A percentile compares a stretch with the other conserved stretches of the same genome.
phyloP scores from a whole-genome alignment of 495 filamentous ascomycete species.

The Lentithecium fluviatile region DNA sequence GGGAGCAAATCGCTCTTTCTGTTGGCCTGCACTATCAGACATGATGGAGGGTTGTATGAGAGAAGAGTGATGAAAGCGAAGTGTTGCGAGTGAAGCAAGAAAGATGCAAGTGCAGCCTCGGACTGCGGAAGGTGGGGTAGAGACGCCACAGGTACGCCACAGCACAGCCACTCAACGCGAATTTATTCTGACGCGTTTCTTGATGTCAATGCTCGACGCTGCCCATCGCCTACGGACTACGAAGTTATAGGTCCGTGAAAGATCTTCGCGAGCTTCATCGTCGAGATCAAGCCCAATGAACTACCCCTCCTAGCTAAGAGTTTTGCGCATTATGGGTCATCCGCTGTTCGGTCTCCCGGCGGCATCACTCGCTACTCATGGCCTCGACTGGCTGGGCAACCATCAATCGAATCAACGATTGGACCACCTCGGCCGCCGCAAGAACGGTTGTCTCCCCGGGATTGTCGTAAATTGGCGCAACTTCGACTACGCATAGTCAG shows the following conservation, averaged over 20 bases:
- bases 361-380: not conserved
- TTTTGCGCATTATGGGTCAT: no score
- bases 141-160: not conserved
- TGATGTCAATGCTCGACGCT: no score
- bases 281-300: no score
- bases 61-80: slow-evolving; percentile 1
- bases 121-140: not conserved
- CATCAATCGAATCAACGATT: slow-evolving; percentile 46
- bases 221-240: no score
- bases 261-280: no score
- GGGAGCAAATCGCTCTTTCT: slow-evolving; percentile 71
- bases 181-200: not conserved
- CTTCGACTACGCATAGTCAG: slow-evolving; percentile 44
- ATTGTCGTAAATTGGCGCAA: slow-evolving; percentile 53
- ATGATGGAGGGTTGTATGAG: slow-evolving; percentile 14
- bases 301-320: no score
- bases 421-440: slow-evolving; percentile 49
- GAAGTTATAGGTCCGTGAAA: no score
- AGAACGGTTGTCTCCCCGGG: slow-evolving; percentile 50
- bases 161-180: not conserved
- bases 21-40: slow-evolving; percentile 40
- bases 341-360: no score
- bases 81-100: not conserved
- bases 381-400: slow-evolving; percentile 44
- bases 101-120: not conserved